Base-by-base conservation (phyloP, 1,284 basidiomycete genomes). In the Austropuccinia psidii region DNA sequence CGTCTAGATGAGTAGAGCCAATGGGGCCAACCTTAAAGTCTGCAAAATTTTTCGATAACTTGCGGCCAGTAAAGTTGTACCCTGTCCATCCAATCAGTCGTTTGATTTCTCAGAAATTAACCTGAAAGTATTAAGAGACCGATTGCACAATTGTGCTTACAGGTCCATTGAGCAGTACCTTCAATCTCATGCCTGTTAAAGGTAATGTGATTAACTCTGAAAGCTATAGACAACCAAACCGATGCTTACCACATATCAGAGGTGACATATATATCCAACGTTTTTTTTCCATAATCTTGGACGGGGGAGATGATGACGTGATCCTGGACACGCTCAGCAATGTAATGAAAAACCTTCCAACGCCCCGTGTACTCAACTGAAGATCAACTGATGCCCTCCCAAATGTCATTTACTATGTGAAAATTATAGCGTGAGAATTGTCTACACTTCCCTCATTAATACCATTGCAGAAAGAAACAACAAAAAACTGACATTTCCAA, bases 261-360 rank as follows among this genome's bases (percentile, higher is more conserved):
- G 24, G 83, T 84, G 9, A 84, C 84, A 5, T 84, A 78, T 5
- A 87, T 81, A 76, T 86, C 82, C 50, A 87, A 77, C 21, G 82
- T 83, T 15, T 80, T 80, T 84, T 84, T 86, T 80, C 76, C 52
- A 24, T 66, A 77, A 80, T 77, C 52, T 31, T 68, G 77, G 8
- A 87, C 86, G 15, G 86, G 84, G 74, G 84, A 85, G 74, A 85
- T 83, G 55, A 82, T 81, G 8, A 87, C 79, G 1, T 85, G 84
- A 0, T 83, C 80, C 77, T 84, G 87, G 5, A 83, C 81, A 24
- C 79, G 80, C 7, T 83, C 80, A 75, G 86, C 78, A 4, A 81
- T 84, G 76, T 88, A 87, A 73, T 87, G 83, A 69, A 86, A 80
- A 3, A 86, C 84, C 79, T 88, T 87, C 87, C 86, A 87, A 37